Percentiles rank a stretch among this genome's conserved stretches.
These are phyloP conservation scores for Penicillium sp. DNA, from an alignment of 2,329 filamentous ascomycete genomes.

Conservation along the genomic window DNA sequence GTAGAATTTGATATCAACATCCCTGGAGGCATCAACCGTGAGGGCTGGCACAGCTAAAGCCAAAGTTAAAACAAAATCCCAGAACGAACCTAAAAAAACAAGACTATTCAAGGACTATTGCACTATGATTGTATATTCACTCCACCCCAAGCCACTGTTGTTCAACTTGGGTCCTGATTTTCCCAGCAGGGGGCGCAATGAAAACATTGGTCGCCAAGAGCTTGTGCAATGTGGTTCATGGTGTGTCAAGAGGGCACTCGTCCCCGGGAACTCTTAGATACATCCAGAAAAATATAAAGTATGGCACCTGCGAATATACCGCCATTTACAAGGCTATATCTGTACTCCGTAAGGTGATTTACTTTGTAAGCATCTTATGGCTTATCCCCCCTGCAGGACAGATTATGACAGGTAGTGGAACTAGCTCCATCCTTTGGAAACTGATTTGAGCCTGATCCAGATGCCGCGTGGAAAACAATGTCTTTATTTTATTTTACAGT, in stretches of 20 bases:
- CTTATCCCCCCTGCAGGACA: background rate
- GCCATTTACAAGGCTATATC: background rate
- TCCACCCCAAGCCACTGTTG: background rate
- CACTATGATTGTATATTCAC: background rate
- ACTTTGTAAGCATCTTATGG: constrained; percentile 3
- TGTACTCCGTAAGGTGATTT: background rate
- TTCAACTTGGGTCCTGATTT: background rate
- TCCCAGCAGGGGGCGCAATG: constrained; percentile 4
- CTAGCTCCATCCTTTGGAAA: background rate
- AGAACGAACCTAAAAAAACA: background rate
- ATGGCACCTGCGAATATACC: background rate
- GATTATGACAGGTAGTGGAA: background rate
- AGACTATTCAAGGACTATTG: background rate
- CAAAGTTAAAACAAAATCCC: background rate
- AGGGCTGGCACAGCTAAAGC: background rate
- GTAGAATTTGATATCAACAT: background rate
- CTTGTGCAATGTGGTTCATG: constrained; percentile 11
- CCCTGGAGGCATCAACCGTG: background rate
- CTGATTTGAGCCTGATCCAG: background rate
- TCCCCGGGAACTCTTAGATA: background rate
- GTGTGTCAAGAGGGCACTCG: background rate
- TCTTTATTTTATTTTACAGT: background rate
- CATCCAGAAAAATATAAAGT: background rate
- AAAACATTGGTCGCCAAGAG: constrained; percentile 1
- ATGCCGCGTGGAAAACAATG: background rate